Conservation (phyloP, 2,329 filamentous ascomycete genomes). For the Penicillium sp. region DNA sequence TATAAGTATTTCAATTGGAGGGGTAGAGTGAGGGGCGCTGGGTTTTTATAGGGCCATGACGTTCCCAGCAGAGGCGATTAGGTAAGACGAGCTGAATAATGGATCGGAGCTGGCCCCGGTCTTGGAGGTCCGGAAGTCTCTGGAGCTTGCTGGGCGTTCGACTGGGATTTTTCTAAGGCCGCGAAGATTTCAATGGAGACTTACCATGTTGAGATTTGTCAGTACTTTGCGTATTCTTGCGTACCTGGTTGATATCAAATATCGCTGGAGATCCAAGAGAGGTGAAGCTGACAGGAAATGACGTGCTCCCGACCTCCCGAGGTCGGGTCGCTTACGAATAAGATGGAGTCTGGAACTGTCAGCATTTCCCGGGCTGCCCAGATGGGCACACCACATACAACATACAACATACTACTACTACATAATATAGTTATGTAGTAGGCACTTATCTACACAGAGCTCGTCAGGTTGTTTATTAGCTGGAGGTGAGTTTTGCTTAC, state of each 20-base stretch:
- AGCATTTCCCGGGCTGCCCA: not conserved
- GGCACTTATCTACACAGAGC: not conserved
- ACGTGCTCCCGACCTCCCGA: constrained; percentile 26
- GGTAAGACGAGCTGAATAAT: constrained; percentile 32
- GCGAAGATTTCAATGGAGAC: constrained; percentile 1
- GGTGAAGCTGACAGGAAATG: constrained; percentile 26
- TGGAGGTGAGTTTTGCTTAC: not conserved
- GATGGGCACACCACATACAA: too few relatives aligned
- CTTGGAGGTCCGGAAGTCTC: not conserved
- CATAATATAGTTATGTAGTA: too few relatives aligned
- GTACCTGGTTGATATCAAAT: not conserved
- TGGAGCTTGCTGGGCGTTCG: not conserved
- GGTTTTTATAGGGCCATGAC: constrained; percentile 36
- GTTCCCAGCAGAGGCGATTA: constrained; percentile 25
- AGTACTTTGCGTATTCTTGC: not conserved
- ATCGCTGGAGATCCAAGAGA: constrained; percentile 15
- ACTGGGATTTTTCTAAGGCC: not conserved
- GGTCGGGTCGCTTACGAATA: constrained; percentile 33
- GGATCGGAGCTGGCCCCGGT: constrained; percentile 1
- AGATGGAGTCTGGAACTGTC: constrained; percentile 25
- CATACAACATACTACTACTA: too few relatives aligned
- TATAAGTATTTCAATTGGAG: constrained; percentile 11
- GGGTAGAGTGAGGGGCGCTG: constrained; percentile 23
- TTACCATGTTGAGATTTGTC: constrained; percentile 24
- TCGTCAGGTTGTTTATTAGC: not conserved